Base-by-base conservation (phyloP, 2,329 filamentous ascomycete genomes). In the Aspergillus transmontanensis region DNA sequence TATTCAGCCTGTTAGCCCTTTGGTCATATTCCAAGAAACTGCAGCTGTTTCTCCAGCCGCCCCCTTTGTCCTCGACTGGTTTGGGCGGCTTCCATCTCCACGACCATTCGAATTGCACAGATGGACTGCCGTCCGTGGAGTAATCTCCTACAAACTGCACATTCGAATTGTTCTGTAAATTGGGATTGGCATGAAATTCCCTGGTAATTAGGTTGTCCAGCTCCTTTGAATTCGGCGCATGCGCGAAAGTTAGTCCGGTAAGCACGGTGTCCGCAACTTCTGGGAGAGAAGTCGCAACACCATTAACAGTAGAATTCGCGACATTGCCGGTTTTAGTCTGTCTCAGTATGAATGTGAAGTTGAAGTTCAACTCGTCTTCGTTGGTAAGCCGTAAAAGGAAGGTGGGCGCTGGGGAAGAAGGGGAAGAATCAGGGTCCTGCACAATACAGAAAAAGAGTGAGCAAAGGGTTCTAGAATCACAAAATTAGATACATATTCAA, bases 21-120 rank as follows among this genome's bases (percentile, higher is more conserved):
- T 95, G 91, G 78, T 99, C 94, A 75, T 99, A 99, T 79, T 99
- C 95, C 70, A 98, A 90, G 79, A 99, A 97, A 76, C 93, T 97
- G 84, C 95, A 98, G 71, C 90, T 91, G 75, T 96, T 98, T 74
- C 93, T 91, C 94, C 95, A 99, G 51, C 95, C 95, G 62, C 93
- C 93, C 34, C 91, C 92, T 72, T 87, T 88, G 75, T 97, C 94
- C 74, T 97, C 94, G 19, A 82, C 80, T 16, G 82, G 73, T 82
- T 93, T 96, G 43, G 95, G 95, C 10, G 95, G 92, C 75, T 91
- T 93, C 93, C 94, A 99, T 82, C 90, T 95, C 95, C 95, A 99
- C 9, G 90, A 89, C 93, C 94, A 99, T 68, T 94, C 90, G 75
- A 97, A 97, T 39, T 93, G 89, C 34, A 96, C 90, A 1, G 92